Conservation (phyloP, 2,329 filamentous ascomycete genomes). For the Alternaria novae-zelandiae region DNA sequence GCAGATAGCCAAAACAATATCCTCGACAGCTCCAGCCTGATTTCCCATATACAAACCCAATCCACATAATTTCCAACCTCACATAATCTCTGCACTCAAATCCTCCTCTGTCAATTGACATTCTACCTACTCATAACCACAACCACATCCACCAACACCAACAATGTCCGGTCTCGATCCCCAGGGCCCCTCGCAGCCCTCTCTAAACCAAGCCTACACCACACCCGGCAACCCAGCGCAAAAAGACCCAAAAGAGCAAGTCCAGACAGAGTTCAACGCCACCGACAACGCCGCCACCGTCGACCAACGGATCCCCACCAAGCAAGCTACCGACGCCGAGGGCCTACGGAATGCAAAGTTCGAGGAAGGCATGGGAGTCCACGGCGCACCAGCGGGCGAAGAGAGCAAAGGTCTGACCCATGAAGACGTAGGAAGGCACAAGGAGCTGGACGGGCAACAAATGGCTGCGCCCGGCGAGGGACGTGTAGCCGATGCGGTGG, state of each 20-base stretch:
- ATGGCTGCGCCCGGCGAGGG: constrained; percentile 58
- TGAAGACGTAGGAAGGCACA: constrained; percentile 51
- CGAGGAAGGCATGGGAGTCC: constrained; percentile 45
- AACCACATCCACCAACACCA: background rate
- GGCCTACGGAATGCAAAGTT: constrained; percentile 47
- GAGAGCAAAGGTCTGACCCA: constrained; percentile 49
- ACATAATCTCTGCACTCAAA: background rate
- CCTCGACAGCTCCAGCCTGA: background rate
- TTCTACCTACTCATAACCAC: background rate
- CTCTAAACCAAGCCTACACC: constrained; percentile 53
- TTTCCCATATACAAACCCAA: constrained; percentile 7
- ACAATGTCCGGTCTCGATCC: constrained; percentile 51
- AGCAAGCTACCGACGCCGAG: constrained; percentile 46
- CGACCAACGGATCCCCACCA: constrained; percentile 49
- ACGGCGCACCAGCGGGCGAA: constrained; percentile 53
- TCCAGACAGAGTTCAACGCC: constrained; percentile 44
- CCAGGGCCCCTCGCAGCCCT: constrained; percentile 53
- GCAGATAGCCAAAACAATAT: constrained; percentile 5
- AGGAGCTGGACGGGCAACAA: constrained; percentile 57
- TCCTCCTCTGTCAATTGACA: background rate
- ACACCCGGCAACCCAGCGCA: constrained; percentile 55
- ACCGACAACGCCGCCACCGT: constrained; percentile 32
- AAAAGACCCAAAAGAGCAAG: constrained; percentile 50
- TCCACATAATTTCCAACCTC: background rate
- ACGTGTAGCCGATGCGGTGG: constrained; percentile 51